A percentile compares a stretch with the other conserved stretches of the same genome.
phyloP scores from a whole-genome alignment of 2,329 filamentous ascomycete species.

The Chaetomium strumarium region DNA sequence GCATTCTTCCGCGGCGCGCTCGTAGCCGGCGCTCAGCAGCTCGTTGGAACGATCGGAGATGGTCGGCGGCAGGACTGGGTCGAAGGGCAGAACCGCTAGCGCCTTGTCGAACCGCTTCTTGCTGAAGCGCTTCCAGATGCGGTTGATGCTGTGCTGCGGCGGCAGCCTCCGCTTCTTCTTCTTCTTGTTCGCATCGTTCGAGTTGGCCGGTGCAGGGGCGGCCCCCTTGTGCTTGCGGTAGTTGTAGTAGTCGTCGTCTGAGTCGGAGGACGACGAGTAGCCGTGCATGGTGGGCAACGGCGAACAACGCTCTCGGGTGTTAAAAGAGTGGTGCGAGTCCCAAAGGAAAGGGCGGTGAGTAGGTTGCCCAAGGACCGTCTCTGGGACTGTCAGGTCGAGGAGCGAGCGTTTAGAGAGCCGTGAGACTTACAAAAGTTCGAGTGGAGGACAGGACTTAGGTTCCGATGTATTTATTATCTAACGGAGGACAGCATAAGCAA shows the following conservation, averaged over 20 bases:
- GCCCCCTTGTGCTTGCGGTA: slow-evolving; percentile 24
- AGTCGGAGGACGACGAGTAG: slow-evolving; percentile 28
- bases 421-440: background rate
- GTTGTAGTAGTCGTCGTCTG: slow-evolving; percentile 25
- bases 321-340: slow-evolving; percentile 1
- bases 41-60: slow-evolving; percentile 52
- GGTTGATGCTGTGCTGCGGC: slow-evolving; percentile 61
- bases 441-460: background rate
- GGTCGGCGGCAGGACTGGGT: slow-evolving; percentile 48
- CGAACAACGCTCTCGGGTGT: slow-evolving; percentile 1
- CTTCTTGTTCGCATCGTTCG: slow-evolving; percentile 41
- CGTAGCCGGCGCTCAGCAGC: slow-evolving; percentile 54
- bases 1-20: slow-evolving; percentile 59
- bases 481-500: slow-evolving; percentile 6
- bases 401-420: background rate
- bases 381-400: background rate
- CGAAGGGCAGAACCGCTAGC: slow-evolving; percentile 59
- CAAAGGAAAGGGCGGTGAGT: slow-evolving; percentile 5
- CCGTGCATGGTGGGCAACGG: slow-evolving; percentile 25
- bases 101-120: slow-evolving; percentile 59
- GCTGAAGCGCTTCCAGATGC: slow-evolving; percentile 59
- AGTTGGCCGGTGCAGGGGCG: slow-evolving; percentile 14
- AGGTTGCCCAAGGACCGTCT: background rate
- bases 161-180: slow-evolving; percentile 52
- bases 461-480: slow-evolving; percentile 9